These are phyloP conservation scores for Tylopilus cervinicoccineus DNA, from an alignment of 768 basidiomycete species.

Conservation along the genomic window DNA sequence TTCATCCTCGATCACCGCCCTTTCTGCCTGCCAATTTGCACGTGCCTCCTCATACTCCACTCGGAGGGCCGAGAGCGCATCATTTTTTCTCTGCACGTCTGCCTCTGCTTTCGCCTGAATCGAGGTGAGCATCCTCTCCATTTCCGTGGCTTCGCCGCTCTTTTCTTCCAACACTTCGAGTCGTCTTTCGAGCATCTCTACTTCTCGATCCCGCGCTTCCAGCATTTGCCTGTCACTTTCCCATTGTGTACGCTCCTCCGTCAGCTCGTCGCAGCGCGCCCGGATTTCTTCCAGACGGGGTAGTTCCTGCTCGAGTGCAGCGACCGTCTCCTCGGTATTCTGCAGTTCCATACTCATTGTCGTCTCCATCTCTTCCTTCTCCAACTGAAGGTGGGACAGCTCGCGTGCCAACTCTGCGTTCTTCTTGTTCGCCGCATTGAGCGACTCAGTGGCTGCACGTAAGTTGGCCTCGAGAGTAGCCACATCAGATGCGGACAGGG, in stretches of 20 bases:
- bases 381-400: constrained; percentile 54
- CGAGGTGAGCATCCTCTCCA: constrained; percentile 37
- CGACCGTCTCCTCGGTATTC: constrained; percentile 61
- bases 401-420: constrained; percentile 62
- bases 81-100: constrained; percentile 42
- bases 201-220: constrained; percentile 35
- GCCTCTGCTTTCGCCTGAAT: constrained; percentile 29
- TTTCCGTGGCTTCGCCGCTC: constrained; percentile 39
- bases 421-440: constrained; percentile 56
- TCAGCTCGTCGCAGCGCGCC: constrained; percentile 42
- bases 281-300: constrained; percentile 48
- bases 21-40: constrained; percentile 49
- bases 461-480: constrained; percentile 60
- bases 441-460: constrained; percentile 53
- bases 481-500: constrained; percentile 44
- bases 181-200: constrained; percentile 38
- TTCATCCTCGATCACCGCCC: constrained; percentile 47
- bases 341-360: constrained; percentile 63
- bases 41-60: constrained; percentile 43
- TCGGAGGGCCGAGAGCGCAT: constrained; percentile 35
- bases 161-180: constrained; percentile 42
- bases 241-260: constrained; percentile 50
- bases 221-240: constrained; percentile 40
- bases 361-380: constrained; percentile 68
- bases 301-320: constrained; percentile 52